Evolutionary conservation across 306 rosid genomes (phyloP).

Genomic region (Argentina anserina): DNA sequence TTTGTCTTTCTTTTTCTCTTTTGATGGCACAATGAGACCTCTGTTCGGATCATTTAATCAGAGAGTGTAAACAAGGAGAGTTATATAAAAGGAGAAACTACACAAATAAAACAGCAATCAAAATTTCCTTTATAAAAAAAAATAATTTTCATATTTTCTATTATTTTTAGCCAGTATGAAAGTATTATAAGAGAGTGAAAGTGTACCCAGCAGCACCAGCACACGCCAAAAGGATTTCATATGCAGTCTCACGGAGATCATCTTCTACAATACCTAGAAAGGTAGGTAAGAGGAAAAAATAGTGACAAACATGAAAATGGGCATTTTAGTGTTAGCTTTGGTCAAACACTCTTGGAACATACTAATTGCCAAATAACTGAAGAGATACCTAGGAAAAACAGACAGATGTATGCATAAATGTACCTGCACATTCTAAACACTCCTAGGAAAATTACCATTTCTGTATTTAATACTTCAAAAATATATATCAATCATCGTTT

Average conservation of each 20-base stretch:
- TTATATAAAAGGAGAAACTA: constrained; percentile 8
- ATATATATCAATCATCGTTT: neutral
- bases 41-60: constrained; percentile 34
- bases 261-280: constrained; percentile 74
- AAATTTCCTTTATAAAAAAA: constrained; percentile 4
- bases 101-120: neutral
- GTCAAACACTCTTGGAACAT: neutral
- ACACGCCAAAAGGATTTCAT: constrained; percentile 89
- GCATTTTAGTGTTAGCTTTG: neutral
- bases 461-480: neutral
- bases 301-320: neutral
- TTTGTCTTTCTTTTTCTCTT: constrained; percentile 93
- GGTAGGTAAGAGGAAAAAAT: constrained; percentile 25
- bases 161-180: neutral
- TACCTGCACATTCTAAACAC: neutral
- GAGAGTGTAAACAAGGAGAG: constrained; percentile 7
- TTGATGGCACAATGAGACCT: constrained; percentile 93
- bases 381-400: neutral
- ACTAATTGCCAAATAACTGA: constrained; percentile 1
- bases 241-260: constrained; percentile 92
- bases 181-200: neutral
- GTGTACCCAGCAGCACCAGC: constrained; percentile 97
- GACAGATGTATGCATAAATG: neutral
- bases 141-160: neutral
- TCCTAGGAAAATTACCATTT: neutral